A percentile compares a stretch with the other conserved stretches of the same genome.
Evolutionary conservation across 257 asterid genomes (phyloP).

Genomic region (Solanum neorickii): DNA sequence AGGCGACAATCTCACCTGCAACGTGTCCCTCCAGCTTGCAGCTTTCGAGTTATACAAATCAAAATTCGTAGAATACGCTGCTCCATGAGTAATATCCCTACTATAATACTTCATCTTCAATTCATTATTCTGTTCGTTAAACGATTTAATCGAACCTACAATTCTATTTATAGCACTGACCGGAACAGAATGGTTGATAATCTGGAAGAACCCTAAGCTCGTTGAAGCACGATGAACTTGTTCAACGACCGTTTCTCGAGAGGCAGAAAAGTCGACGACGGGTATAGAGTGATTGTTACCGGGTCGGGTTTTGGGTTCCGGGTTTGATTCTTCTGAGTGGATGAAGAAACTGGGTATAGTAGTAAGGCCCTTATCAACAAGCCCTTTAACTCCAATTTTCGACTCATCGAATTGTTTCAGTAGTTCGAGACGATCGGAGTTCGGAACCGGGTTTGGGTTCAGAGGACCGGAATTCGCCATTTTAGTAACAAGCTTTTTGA

Average conservation of each 20-base stretch:
- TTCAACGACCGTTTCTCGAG: constrained; percentile 7
- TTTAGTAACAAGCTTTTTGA: neutral
- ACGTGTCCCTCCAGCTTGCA: constrained; percentile 37
- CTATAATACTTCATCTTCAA: constrained; percentile 15
- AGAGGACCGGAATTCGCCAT: neutral
- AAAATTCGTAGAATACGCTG: constrained; percentile 14
- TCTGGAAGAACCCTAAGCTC: constrained; percentile 26
- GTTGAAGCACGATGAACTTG: constrained; percentile 16
- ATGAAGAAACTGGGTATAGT: constrained; percentile 22
- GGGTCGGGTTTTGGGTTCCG: neutral
- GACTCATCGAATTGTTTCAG: constrained; percentile 26
- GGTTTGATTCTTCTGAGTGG: neutral
- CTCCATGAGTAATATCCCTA: constrained; percentile 15
- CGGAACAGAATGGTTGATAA: constrained; percentile 21
- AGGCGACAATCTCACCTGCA: constrained; percentile 19
- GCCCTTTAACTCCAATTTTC: constrained; percentile 33
- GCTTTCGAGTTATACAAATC: constrained; percentile 32
- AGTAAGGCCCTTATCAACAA: constrained; percentile 22
- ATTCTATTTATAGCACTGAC: neutral
- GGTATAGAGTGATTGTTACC: constrained; percentile 7
- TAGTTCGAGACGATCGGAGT: constrained; percentile 8
- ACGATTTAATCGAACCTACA: constrained; percentile 3
- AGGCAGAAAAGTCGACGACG: constrained; percentile 18
- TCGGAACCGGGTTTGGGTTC: neutral
- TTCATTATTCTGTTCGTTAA: constrained; percentile 16